phyloP scores from a whole-genome alignment of 495 filamentous ascomycete species.

The Penicillium manginii region DNA sequence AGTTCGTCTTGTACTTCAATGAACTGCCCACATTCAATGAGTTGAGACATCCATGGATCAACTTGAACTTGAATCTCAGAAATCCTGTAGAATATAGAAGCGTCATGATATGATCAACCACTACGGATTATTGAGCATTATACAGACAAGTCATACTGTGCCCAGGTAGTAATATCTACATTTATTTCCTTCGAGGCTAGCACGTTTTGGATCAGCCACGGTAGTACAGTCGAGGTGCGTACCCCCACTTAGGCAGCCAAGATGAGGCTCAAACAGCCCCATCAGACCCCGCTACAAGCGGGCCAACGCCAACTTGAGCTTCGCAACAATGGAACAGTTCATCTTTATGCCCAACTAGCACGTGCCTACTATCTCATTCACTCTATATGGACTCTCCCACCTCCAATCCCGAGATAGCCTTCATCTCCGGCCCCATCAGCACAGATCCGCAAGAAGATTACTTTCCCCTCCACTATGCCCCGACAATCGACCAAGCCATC shows the following conservation, averaged over 20 bases:
- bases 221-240: background rate
- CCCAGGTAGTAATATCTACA: too few relatives aligned
- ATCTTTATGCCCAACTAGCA: background rate
- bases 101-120: too few relatives aligned
- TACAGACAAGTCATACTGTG: too few relatives aligned
- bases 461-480: conserved; percentile 28
- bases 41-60: too few relatives aligned
- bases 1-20: too few relatives aligned
- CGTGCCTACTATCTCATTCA: background rate
- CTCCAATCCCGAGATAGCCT: conserved; percentile 19
- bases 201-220: background rate
- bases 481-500: conserved; percentile 25
- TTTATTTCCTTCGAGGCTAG: too few relatives aligned
- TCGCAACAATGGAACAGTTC: background rate
- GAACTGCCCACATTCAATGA: too few relatives aligned
- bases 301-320: background rate
- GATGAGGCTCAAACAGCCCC: background rate
- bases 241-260: background rate
- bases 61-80: too few relatives aligned
- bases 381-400: background rate
- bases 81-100: too few relatives aligned
- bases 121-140: too few relatives aligned
- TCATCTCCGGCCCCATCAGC: conserved; percentile 37
- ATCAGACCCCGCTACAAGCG: background rate
- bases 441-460: conserved; percentile 24